Evolutionary conservation across 805 yeast species (phyloP).

Genomic region (Wickerhamomyces hampshirensis): DNA sequence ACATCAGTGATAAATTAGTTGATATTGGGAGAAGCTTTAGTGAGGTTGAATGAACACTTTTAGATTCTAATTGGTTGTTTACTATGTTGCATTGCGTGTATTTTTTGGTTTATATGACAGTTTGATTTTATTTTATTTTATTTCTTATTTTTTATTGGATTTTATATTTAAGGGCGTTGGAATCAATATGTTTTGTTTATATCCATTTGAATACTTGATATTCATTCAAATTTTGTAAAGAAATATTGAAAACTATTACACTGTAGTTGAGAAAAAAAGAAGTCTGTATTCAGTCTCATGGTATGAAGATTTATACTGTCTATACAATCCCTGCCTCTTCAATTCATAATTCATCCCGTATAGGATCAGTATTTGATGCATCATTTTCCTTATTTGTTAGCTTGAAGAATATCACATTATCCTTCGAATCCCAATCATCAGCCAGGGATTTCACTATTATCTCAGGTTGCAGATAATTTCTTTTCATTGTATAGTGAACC

Average conservation of each 20-base stretch:
- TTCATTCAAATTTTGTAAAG: too few species aligned
- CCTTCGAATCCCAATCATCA: not conserved
- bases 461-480: not conserved
- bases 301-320: too few species aligned
- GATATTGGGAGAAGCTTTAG: conserved; percentile 22
- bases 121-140: not conserved
- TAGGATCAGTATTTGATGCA: not conserved
- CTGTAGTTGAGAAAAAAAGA: too few species aligned
- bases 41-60: conserved; percentile 10
- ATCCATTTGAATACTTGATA: too few species aligned
- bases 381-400: too few species aligned
- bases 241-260: too few species aligned
- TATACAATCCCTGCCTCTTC: too few species aligned
- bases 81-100: not conserved
- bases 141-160: not conserved
- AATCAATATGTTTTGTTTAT: not conserved
- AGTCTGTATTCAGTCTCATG: too few species aligned
- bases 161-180: not conserved
- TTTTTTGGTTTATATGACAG: not conserved
- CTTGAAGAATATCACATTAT: not conserved
- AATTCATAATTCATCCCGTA: not conserved
- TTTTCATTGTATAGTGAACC: too few species aligned
- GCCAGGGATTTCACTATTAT: not conserved
- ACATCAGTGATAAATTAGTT: conserved; percentile 27
- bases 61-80: not conserved